Base-by-base conservation (phyloP, 2,329 filamentous ascomycete species). In the Aspergillus quadrilineatus region DNA sequence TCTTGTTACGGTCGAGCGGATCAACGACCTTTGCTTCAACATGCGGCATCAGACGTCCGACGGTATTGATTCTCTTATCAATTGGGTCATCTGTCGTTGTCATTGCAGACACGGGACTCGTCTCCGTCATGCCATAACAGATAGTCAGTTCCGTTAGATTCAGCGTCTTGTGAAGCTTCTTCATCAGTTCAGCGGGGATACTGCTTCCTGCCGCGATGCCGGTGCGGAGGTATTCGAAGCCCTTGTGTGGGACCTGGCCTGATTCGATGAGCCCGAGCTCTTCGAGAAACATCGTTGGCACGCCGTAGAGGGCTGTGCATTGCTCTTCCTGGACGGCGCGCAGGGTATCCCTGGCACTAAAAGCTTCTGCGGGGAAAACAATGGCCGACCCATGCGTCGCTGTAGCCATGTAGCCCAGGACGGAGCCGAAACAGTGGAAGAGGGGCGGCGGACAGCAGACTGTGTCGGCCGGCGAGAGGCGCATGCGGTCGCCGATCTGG, bases 71-170 rank as follows among this genome's bases (percentile, higher is more conserved):
- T 41, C 92, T 82, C 73, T 89, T 89, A 37, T 82, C 82, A 2
- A 90, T 77, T 0, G 90, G 86, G 68, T 96, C 92, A 15, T 83
- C 75, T 0, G 90, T 92, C 0, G 85, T 80, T 0, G 92, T 96
- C 92, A 96, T 96, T 61, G 84, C 85, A 6, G 78, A 81, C 0
- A 84, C 81, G 2, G 79, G 84, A 80, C 67, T 89, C 60, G 92
- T 97, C 75, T 97, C 92, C 1, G 92, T 97, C 92, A 96, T 96
- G 59, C 92, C 92, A 73, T 97, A 97, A 79, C 92, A 96, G 61
- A 96, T 97, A 0, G 92, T 93, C 22, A 97, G 76, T 55, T 96
- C 89, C 0, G 82, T 84, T 15, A 97, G 77, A 48, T 94, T 94
- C 7, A 97, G 79, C 1, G 78, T 81, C 26, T 81, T 80, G 71